Conservation (phyloP, 225 moss, liverwort and hornwort genomes). For the Neckera pumila region DNA sequence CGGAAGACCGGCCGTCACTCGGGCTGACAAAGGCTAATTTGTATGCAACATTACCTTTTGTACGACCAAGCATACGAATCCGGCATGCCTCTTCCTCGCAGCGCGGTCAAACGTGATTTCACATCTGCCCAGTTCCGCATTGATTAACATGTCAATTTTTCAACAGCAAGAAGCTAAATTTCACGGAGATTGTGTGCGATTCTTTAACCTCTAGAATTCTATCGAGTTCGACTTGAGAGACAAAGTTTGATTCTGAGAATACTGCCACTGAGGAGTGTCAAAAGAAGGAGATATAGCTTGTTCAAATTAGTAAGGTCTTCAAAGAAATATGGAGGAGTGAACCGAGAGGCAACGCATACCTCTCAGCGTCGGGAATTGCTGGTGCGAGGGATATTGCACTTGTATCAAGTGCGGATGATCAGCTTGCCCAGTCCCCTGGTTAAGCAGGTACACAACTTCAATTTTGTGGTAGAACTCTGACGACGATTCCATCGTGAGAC, state of each 20-base stretch:
- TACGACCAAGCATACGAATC: conserved; percentile 92
- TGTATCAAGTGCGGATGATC: conserved; percentile 87
- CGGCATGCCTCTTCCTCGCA: conserved; percentile 81
- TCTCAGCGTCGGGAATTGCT: conserved; percentile 51
- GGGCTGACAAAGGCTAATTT: neutral
- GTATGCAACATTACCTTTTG: conserved; percentile 10
- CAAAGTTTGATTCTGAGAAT: neutral
- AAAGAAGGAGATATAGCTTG: neutral
- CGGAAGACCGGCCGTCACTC: neutral
- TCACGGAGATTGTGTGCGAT: neutral
- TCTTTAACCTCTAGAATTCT: neutral
- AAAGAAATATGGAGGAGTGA: neutral
- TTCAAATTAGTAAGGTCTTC: neutral
- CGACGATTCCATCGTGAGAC: conserved; percentile 7
- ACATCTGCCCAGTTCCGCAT: conserved; percentile 43
- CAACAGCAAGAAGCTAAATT: neutral
- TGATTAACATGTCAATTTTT: neutral
- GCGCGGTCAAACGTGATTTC: conserved; percentile 63
- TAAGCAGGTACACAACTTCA: conserved; percentile 70
- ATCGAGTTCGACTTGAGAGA: neutral
- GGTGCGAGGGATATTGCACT: conserved; percentile 52
- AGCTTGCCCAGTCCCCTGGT: conserved; percentile 35
- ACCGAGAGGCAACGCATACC: conserved; percentile 14
- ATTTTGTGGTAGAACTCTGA: conserved; percentile 19
- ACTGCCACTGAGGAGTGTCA: neutral